phyloP scores from a whole-genome alignment of 2,329 filamentous ascomycete genomes.

The Ascochyta koolunga region DNA sequence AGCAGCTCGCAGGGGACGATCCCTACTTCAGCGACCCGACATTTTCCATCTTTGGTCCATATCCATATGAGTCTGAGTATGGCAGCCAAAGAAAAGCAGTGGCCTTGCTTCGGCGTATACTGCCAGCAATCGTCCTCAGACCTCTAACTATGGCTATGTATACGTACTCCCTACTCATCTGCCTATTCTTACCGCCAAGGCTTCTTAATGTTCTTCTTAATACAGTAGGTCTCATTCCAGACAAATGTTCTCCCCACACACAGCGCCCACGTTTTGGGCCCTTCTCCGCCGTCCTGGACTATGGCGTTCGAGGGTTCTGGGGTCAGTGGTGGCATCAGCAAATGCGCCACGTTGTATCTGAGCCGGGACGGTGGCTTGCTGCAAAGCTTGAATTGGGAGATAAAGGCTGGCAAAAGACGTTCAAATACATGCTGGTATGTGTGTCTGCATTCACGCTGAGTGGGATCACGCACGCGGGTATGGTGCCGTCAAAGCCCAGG shows the following conservation, averaged over 20 bases:
- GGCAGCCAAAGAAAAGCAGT: background rate
- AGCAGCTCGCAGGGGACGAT: conserved; percentile 5
- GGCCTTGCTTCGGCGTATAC: background rate
- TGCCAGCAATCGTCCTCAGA: conserved; percentile 7
- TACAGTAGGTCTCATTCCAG: background rate
- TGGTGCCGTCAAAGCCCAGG: conserved; percentile 14
- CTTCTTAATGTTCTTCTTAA: conserved; percentile 6
- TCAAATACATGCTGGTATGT: conserved; percentile 14
- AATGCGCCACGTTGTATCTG: conserved; percentile 18
- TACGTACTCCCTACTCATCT: conserved; percentile 9
- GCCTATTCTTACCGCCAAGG: conserved; percentile 13
- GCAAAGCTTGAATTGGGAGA: background rate
- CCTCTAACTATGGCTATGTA: conserved; percentile 11
- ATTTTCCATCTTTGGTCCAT: background rate
- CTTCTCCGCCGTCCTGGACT: conserved; percentile 2
- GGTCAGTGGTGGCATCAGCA: conserved; percentile 21
- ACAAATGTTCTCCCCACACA: conserved; percentile 13
- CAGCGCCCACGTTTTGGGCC: conserved; percentile 13
- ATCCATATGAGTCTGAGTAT: background rate
- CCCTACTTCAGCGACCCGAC: conserved; percentile 11
- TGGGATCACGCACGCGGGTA: conserved; percentile 12
- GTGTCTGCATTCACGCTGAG: conserved; percentile 12
- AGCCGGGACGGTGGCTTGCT: conserved; percentile 10
- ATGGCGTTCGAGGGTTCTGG: conserved; percentile 15
- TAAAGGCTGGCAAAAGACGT: background rate